Conservation (phyloP, 805 yeast species). For the Lipomyces starkeyi region DNA sequence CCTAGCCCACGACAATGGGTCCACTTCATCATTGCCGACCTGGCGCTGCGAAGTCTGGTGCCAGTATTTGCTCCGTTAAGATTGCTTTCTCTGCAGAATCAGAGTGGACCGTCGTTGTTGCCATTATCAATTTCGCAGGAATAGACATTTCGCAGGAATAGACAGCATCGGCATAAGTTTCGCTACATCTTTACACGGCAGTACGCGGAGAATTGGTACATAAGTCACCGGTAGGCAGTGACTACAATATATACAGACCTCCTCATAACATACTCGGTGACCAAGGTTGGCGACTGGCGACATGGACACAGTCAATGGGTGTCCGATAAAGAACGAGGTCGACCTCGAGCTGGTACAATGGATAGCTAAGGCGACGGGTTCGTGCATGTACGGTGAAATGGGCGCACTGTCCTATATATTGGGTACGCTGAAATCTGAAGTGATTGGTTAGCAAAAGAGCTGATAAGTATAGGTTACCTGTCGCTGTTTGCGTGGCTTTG, state of each 20-base stretch:
- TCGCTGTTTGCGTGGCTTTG: constrained; percentile 59
- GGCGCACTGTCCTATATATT: constrained; percentile 41
- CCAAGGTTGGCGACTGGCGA: background rate
- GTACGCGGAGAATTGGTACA: background rate
- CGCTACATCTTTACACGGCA: background rate
- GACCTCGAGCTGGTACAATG: constrained; percentile 39
- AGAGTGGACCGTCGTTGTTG: background rate
- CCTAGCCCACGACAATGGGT: background rate
- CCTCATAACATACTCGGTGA: background rate
- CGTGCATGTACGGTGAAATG: constrained; percentile 42
- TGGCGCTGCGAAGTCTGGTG: background rate
- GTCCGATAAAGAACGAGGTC: constrained; percentile 26
- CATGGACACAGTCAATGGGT: constrained; percentile 3
- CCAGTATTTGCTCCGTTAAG: background rate
- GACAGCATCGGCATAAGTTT: background rate
- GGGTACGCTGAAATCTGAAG: constrained; percentile 18
- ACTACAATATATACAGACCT: background rate
- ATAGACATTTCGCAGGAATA: background rate
- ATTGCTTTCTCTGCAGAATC: background rate
- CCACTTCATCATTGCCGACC: background rate
- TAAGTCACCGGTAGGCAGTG: background rate
- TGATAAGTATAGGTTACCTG: constrained; percentile 27
- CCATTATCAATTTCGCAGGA: background rate
- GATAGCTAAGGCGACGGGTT: constrained; percentile 40
- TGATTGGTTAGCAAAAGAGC: background rate